These are phyloP conservation scores for Dendryphion nanum DNA, from an alignment of 2,329 filamentous ascomycete species.

Conservation along the genomic window DNA sequence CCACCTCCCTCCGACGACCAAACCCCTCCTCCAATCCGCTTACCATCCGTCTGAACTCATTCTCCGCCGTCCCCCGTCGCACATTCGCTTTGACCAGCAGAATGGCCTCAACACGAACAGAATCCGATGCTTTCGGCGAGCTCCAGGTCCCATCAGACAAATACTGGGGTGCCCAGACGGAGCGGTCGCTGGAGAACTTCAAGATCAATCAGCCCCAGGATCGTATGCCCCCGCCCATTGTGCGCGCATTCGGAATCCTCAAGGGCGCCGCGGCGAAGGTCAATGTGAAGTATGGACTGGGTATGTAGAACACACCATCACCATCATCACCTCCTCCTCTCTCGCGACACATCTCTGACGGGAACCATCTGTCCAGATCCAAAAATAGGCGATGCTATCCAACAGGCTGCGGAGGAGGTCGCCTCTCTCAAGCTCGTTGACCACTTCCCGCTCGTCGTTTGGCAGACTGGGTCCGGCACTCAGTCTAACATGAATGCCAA, in stretches of 20 bases:
- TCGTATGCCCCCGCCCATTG: constrained; percentile 90
- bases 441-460: constrained; percentile 97
- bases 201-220: constrained; percentile 99
- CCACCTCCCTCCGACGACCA: constrained; percentile 22
- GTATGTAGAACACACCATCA: constrained; percentile 48
- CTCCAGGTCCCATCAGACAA: constrained; percentile 87
- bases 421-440: constrained; percentile 90
- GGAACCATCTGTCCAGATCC: constrained; percentile 58
- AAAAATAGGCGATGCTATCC: constrained; percentile 86
- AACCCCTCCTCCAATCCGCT: constrained; percentile 7
- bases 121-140: constrained; percentile 97
- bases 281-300: constrained; percentile 90
- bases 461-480: constrained; percentile 98
- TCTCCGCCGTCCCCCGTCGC: constrained; percentile 20
- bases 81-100: constrained; percentile 31
- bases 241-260: constrained; percentile 92
- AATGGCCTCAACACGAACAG: constrained; percentile 64
- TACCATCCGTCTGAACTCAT: constrained; percentile 17
- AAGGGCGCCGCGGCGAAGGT: constrained; percentile 96
- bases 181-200: constrained; percentile 96
- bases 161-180: constrained; percentile 98
- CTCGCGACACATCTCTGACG: constrained; percentile 21
- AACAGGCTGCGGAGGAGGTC: constrained; percentile 91
- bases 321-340: constrained; percentile 1
- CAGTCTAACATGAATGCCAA: constrained; percentile 99